Conservation (phyloP, 1,284 basidiomycete species). For the Paramarasmius palmivorus region DNA sequence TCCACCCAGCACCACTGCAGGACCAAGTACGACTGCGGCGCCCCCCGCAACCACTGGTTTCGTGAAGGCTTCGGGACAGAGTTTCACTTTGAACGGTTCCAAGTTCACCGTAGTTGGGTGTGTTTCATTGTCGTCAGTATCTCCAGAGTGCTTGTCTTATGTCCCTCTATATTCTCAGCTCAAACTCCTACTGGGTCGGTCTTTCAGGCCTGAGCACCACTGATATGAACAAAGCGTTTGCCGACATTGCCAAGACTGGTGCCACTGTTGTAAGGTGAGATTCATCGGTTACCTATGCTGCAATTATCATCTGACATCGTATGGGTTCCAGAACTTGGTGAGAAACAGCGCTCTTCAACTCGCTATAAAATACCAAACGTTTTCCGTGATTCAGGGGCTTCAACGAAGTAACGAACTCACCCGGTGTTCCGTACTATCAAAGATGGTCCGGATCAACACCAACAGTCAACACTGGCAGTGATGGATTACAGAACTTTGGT, state of each 20-base stretch:
- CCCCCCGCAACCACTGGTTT: conserved; percentile 32
- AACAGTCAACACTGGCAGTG: conserved; percentile 48
- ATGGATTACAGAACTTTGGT: conserved; percentile 57
- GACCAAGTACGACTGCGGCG: conserved; percentile 24
- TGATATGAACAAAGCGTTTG: conserved; percentile 47
- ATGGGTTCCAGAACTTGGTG: neutral
- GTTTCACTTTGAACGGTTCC: conserved; percentile 40
- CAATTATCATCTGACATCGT: neutral
- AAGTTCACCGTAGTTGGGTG: conserved; percentile 44
- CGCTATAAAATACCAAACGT: neutral
- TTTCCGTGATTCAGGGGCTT: conserved; percentile 46
- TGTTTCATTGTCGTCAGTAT: neutral
- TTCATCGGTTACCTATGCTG: neutral
- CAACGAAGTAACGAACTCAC: conserved; percentile 61
- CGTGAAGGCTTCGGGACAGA: conserved; percentile 41
- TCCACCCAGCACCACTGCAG: conserved; percentile 4
- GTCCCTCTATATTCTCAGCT: conserved; percentile 8
- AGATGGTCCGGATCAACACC: conserved; percentile 45
- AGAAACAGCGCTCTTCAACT: neutral
- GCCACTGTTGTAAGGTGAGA: conserved; percentile 45
- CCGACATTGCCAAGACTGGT: conserved; percentile 54
- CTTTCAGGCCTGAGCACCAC: conserved; percentile 36
- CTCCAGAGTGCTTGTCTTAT: neutral
- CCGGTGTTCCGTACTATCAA: conserved; percentile 50
- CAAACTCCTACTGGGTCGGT: conserved; percentile 52